Base-by-base conservation (phyloP, 2,329 filamentous ascomycete genomes). In the Rugonectria rugulosa region DNA sequence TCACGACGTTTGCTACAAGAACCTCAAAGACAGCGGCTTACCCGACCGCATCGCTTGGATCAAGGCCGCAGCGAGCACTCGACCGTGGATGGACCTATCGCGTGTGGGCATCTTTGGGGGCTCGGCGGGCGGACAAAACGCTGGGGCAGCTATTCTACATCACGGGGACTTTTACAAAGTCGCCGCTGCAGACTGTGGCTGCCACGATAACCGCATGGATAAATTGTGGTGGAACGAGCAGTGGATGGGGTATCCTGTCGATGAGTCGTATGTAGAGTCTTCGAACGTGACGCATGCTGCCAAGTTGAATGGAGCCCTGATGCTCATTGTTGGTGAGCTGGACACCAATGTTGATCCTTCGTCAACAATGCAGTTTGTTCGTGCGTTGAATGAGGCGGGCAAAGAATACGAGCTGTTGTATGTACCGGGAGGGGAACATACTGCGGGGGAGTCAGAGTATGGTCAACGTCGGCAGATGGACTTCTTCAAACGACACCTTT, bases 241-340 rank as follows among this genome's bases (percentile, higher is more conserved):
- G 36, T 72, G 66, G 65, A 71, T 72, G 68, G 69, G 70, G 3
- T 70, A 68, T 26, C 70, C 70, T 2, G 64, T 72, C 1, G 70
- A 71, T 12, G 54, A 64, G 36, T 57, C 62, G 11, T 72, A 72
- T 36, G 57, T 51, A 21, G 60, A 60, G n/a, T 62, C 63, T 23
- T 70, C 68, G 2, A 69, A 70, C 32, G 57, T 66, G 6, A 66
- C 60, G 4, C 63, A 72, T 34, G 70, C 67, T 19, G 54, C 44
- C 10, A 72, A 70, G 56, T 48, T 72, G 8, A 45, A 52, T 14
- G 68, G 66, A 0, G 51, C 62, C 14, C 32, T 72, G 51, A 65
- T 72, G 66, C 14, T 72, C 43, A 64, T 68, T 15, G 66, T 65
- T 5, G 68, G 70, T 5, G 68, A 63, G 19, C 46, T 71, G 24